Evolutionary conservation across 768 basidiomycete genomes (phyloP).

Genomic region (Psilocybe sp.): DNA sequence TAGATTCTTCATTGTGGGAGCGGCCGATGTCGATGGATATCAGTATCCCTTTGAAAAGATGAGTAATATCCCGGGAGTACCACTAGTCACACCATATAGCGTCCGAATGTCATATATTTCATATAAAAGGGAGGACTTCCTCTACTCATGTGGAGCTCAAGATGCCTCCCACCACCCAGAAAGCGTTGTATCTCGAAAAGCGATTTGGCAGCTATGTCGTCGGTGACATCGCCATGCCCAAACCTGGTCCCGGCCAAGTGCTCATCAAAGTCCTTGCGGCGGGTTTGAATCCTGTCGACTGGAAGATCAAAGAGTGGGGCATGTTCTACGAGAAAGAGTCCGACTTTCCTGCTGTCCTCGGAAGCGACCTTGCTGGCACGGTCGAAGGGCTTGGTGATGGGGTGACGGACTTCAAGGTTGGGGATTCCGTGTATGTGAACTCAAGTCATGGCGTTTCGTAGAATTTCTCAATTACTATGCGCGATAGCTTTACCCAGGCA

Average conservation of each 20-base stretch:
- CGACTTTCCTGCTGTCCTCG: slow-evolving; percentile 41
- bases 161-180: slow-evolving; percentile 19
- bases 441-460: no score
- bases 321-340: slow-evolving; percentile 27
- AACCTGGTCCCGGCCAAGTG: slow-evolving; percentile 36
- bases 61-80: no score
- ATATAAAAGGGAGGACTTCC: no score
- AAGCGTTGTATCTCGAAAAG: slow-evolving; percentile 18
- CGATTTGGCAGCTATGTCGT: slow-evolving; percentile 18
- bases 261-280: slow-evolving; percentile 37
- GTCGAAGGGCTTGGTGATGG: slow-evolving; percentile 49
- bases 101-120: no score
- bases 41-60: no score
- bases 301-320: slow-evolving; percentile 43
- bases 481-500: no score
- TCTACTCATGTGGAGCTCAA: no score
- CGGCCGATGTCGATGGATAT: no score
- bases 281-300: slow-evolving; percentile 50
- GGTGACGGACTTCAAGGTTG: slow-evolving; percentile 44
- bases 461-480: no score
- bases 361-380: slow-evolving; percentile 48
- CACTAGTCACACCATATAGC: no score
- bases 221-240: slow-evolving; percentile 8
- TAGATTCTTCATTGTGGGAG: no score
- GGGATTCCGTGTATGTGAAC: slow-evolving; percentile 46